Base-by-base conservation (phyloP, 306 rosid genomes). In the Vigna reflexopilosa region DNA sequence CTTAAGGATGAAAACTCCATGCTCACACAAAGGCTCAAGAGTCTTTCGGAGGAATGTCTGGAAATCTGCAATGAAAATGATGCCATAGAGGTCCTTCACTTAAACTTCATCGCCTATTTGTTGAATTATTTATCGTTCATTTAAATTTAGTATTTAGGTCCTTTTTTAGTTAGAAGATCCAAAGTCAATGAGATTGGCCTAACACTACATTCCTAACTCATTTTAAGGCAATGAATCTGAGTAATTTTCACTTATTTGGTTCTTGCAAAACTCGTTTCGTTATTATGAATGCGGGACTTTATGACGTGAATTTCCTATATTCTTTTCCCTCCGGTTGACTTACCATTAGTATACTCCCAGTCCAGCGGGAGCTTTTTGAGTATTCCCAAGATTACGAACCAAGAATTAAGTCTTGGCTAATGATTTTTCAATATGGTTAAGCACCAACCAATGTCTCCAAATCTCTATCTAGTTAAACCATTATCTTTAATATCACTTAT, bases 21-120 rank as follows among this genome's bases (percentile, higher is more conserved):
- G 65, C 87, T 88, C 42, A 77, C 51, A 20, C 40, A 82, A 1
- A 65, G 12, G 59, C 70, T 88, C 10, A 8, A 15, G 26, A 77
- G 52, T 75, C 71, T 83, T 81, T 77, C 87, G 28, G 88, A 81
- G 83, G 77, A 85, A 9, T 88, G 88, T 81, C 2, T 19, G 73
- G 54, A 79, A 67, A 67, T 88, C 24, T 5, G 7, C 63, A 55
- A 67, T 47, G 87, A 86, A 72, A 86, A 86, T 8, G 58, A 71
- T 40, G 67, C 77, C 66, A 70, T 86, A 42, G 9, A 83, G 88
- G 92, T 90, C 47, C 7, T 34, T 68, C 82, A 75, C 84, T 80
- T 76, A 54, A 79, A 73, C 28, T 38, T 74, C 19, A 79, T 52
- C 16, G 14, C 57, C 71, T 73, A 45, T 57, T 68, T 68, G 12